Evolutionary conservation across 805 yeast genomes (phyloP).

Genomic region (Diddensiella caesifluorescens): DNA sequence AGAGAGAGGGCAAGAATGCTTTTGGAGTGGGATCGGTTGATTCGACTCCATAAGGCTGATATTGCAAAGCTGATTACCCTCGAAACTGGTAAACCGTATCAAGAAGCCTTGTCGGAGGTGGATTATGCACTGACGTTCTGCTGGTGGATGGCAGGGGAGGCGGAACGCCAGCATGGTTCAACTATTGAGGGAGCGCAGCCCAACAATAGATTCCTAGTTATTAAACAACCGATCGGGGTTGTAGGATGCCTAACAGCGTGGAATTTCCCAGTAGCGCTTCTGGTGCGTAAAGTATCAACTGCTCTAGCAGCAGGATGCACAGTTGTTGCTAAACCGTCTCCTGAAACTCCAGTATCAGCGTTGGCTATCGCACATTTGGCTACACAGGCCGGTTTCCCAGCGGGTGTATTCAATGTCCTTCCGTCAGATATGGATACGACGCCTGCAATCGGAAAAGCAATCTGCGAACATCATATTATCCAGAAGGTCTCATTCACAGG

Average conservation of each 20-base stretch:
- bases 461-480: constrained; percentile 59
- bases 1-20: constrained; percentile 52
- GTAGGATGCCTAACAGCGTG: constrained; percentile 69
- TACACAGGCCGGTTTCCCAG: constrained; percentile 68
- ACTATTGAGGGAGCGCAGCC: constrained; percentile 50
- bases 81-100: constrained; percentile 68
- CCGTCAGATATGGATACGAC: constrained; percentile 60
- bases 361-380: constrained; percentile 54
- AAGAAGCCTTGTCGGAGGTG: constrained; percentile 66
- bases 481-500: constrained; percentile 94
- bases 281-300: constrained; percentile 78
- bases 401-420: constrained; percentile 67
- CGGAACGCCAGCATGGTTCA: constrained; percentile 67
- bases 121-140: constrained; percentile 67
- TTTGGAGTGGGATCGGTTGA: constrained; percentile 45
- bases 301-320: constrained; percentile 79
- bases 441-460: constrained; percentile 55
- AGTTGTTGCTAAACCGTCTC: constrained; percentile 68
- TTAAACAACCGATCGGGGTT: constrained; percentile 62
- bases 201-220: constrained; percentile 45
- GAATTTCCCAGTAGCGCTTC: constrained; percentile 69
- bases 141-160: constrained; percentile 80
- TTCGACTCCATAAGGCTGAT: constrained; percentile 55
- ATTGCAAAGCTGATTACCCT: constrained; percentile 56
- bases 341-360: constrained; percentile 68